phyloP scores from a whole-genome alignment of 73 alveolate genomes.

The Paramecium sonneborni region DNA sequence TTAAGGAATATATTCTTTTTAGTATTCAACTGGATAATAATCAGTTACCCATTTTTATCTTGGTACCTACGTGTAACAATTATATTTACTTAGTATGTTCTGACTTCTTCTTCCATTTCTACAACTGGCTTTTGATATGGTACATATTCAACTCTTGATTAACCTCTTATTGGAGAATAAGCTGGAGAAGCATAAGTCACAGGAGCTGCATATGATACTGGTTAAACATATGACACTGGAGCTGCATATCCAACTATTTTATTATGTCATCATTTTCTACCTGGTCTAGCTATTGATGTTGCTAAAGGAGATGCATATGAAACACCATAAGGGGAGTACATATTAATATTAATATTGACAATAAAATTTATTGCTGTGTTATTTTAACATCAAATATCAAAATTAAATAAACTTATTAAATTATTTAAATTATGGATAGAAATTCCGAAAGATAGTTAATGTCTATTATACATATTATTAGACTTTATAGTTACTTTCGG shows the following conservation, averaged over 20 bases:
- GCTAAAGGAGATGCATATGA: constrained; percentile 47
- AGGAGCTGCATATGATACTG: neutral
- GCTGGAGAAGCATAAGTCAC: neutral
- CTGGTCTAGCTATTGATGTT: constrained; percentile 38
- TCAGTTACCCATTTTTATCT: constrained; percentile 69
- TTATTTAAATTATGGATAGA: neutral
- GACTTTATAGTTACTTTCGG: constrained; percentile 35
- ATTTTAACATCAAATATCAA: neutral
- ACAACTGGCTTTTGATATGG: constrained; percentile 62
- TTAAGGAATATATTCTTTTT: constrained; percentile 63
- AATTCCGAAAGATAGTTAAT: constrained; percentile 17
- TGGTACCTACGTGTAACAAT: constrained; percentile 34
- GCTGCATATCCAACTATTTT: neutral
- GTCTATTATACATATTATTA: neutral
- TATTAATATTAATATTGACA: constrained; percentile 7
- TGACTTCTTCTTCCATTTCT: constrained; percentile 66
- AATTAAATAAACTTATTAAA: neutral
- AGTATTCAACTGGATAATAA: constrained; percentile 67
- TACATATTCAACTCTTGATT: constrained; percentile 63
- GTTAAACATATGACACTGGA: constrained; percentile 2
- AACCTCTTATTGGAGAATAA: constrained; percentile 54
- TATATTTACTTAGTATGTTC: constrained; percentile 3
- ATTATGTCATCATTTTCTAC: neutral
- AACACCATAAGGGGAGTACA: constrained; percentile 43
- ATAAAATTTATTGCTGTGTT: neutral